Evolutionary conservation across 352 stramenopile species (phyloP).

Genomic region (Phytopythium ostracodes): DNA sequence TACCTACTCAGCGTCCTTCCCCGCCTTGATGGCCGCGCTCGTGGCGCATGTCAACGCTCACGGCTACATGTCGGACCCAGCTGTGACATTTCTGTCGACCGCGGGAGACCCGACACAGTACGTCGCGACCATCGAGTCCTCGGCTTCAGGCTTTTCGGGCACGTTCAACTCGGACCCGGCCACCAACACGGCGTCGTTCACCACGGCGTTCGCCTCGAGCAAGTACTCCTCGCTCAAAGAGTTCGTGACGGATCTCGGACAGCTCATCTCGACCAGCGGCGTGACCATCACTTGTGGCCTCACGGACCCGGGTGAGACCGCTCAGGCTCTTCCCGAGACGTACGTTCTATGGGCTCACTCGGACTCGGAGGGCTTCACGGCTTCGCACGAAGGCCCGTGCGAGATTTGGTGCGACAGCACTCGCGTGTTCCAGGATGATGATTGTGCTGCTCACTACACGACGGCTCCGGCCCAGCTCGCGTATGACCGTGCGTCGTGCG

Average conservation of each 20-base stretch:
- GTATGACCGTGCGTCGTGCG: conserved; percentile 37
- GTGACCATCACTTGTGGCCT: conserved; percentile 22
- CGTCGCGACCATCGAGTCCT: conserved; percentile 26
- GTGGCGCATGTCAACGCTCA: conserved; percentile 12
- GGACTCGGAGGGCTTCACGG: conserved; percentile 30
- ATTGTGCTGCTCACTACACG: conserved; percentile 32
- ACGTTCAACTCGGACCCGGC: conserved; percentile 21
- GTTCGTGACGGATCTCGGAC: conserved; percentile 9
- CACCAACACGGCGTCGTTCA: conserved; percentile 29
- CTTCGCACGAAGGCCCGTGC: conserved; percentile 35
- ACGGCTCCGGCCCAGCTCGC: conserved; percentile 28
- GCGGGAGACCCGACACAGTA: conserved; percentile 20
- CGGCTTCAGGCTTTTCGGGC: conserved; percentile 17
- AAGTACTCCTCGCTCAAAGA: conserved; percentile 32
- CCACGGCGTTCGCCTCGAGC: conserved; percentile 35
- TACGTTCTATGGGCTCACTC: conserved; percentile 20
- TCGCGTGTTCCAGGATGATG: conserved; percentile 33
- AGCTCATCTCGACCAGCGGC: conserved; percentile 4
- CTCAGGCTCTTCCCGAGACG: conserved; percentile 17
- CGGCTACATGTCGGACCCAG: conserved; percentile 23
- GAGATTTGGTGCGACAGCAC: conserved; percentile 42
- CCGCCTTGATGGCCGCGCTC: conserved; percentile 13
- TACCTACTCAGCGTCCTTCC: conserved; percentile 13
- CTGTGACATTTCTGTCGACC: conserved; percentile 15
- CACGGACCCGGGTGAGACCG: conserved; percentile 18